Percentiles rank a stretch among this genome's conserved stretches.
These are phyloP conservation scores for Cyclotella baltica DNA, from an alignment of 108 stramenopile genomes.

Conservation along the genomic window DNA sequence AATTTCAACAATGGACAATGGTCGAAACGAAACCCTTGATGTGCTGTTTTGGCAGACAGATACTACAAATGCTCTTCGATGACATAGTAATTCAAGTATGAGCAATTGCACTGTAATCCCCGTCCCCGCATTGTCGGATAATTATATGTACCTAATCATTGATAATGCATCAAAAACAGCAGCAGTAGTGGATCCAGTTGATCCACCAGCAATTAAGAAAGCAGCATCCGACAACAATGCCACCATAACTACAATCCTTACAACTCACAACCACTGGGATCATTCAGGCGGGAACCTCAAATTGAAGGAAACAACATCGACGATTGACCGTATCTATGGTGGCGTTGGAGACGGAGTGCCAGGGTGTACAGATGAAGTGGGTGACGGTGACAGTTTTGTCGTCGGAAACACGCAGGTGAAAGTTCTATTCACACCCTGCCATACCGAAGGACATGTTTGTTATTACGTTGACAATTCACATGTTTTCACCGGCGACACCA, in stretches of 20 bases:
- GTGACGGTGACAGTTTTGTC: constrained; percentile 53
- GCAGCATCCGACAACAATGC: constrained; percentile 55
- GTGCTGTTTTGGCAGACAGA: too few species aligned
- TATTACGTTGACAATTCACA: constrained; percentile 39
- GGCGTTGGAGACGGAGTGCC: constrained; percentile 38
- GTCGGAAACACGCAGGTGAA: constrained; percentile 53
- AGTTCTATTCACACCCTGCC: constrained; percentile 70
- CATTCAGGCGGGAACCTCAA: constrained; percentile 76
- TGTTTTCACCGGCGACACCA: constrained; percentile 80
- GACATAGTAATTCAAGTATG: neutral
- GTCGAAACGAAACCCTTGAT: too few species aligned
- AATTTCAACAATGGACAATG: too few species aligned
- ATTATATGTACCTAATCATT: constrained; percentile 63
- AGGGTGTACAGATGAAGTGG: constrained; percentile 45
- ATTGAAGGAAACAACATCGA: constrained; percentile 29
- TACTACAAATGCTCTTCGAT: too few species aligned
- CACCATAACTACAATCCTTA: constrained; percentile 60
- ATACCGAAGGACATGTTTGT: constrained; percentile 72
- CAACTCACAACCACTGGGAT: constrained; percentile 84
- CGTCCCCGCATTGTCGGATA: constrained; percentile 51
- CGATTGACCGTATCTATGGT: constrained; percentile 38
- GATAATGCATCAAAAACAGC: constrained; percentile 49
- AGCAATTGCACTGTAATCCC: constrained; percentile 48
- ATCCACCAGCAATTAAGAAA: constrained; percentile 50
- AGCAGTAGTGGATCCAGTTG: constrained; percentile 74